Conservation (phyloP, 495 filamentous ascomycete species). For the Lindgomyces ingoldianus region DNA sequence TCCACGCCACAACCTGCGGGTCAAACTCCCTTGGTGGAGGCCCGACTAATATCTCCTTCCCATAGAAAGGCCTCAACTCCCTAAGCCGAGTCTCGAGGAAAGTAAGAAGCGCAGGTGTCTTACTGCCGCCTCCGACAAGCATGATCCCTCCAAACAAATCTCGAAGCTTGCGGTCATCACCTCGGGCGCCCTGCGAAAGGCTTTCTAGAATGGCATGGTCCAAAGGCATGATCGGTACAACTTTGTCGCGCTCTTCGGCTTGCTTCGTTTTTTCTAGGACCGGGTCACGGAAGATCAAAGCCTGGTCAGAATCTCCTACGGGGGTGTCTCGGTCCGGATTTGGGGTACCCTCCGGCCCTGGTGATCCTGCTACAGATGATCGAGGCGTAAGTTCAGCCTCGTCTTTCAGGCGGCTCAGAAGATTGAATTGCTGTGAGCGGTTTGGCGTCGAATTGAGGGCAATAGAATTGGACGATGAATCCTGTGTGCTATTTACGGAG, state of each 20-base stretch:
- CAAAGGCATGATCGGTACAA: conserved; percentile 77
- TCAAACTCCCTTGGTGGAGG: conserved; percentile 88
- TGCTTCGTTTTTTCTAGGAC: conserved; percentile 44
- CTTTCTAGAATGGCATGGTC: conserved; percentile 86
- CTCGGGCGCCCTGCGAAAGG: conserved; percentile 81
- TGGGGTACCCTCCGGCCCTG: conserved; percentile 66
- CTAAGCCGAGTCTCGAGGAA: conserved; percentile 82
- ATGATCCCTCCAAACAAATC: conserved; percentile 94
- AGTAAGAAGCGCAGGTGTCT: conserved; percentile 71
- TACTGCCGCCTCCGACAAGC: conserved; percentile 87
- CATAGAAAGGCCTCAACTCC: conserved; percentile 64
- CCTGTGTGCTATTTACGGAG: conserved; percentile 60
- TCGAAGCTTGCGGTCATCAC: conserved; percentile 86
- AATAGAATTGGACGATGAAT: conserved; percentile 47
- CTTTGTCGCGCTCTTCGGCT: conserved; percentile 72
- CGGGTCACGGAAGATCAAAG: conserved; percentile 32
- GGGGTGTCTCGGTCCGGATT: conserved; percentile 61
- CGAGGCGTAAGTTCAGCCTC: conserved; percentile 69
- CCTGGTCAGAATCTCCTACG: conserved; percentile 48
- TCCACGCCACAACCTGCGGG: conserved; percentile 93
- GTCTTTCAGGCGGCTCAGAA: conserved; percentile 54
- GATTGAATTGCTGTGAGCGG: conserved; percentile 47
- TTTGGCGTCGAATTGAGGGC: conserved; percentile 51
- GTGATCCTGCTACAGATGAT: conserved; percentile 83
- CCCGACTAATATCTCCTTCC: conserved; percentile 84